phyloP scores from a whole-genome alignment of 2,329 filamentous ascomycete genomes.

The Apiospora pterosperma region DNA sequence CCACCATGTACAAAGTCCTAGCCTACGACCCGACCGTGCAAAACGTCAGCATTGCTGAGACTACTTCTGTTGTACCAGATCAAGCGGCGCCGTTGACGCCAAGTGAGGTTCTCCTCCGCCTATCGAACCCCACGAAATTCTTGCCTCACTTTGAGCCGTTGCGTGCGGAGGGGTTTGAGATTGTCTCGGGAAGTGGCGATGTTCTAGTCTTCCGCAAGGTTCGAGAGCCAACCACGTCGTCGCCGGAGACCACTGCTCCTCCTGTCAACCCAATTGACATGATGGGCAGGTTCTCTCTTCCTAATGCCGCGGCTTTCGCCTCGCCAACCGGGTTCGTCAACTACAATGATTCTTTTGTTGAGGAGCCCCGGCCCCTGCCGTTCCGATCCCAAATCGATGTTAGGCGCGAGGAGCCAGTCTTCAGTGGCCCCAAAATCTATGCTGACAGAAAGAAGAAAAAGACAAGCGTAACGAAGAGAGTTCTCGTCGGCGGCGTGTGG shows the following conservation, averaged over 20 bases:
- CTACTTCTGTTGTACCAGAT: slow-evolving; percentile 51
- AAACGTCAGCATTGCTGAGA: slow-evolving; percentile 56
- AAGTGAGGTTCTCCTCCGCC: slow-evolving; percentile 54
- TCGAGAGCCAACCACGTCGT: slow-evolving; percentile 25
- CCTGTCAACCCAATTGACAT: slow-evolving; percentile 58
- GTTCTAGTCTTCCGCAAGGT: slow-evolving; percentile 66
- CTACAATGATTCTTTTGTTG: slow-evolving; percentile 37
- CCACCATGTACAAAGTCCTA: slow-evolving; percentile 58
- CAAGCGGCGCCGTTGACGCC: slow-evolving; percentile 50
- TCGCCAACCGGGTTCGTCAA: slow-evolving; percentile 66
- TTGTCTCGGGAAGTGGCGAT: slow-evolving; percentile 60
- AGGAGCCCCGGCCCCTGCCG: slow-evolving; percentile 21
- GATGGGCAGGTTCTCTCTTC: slow-evolving; percentile 38
- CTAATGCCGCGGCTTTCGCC: slow-evolving; percentile 55
- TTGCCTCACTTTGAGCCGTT: slow-evolving; percentile 59
- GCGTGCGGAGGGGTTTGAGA: slow-evolving; percentile 61
- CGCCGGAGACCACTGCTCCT: neutral
- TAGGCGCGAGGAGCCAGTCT: slow-evolving; percentile 44
- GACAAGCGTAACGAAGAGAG: slow-evolving; percentile 41
- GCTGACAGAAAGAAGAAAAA: slow-evolving; percentile 29
- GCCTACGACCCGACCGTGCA: slow-evolving; percentile 61
- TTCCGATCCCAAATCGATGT: slow-evolving; percentile 43
- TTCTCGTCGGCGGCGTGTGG: slow-evolving; percentile 51
- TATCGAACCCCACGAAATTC: slow-evolving; percentile 63
- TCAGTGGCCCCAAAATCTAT: slow-evolving; percentile 35